Base-by-base conservation (phyloP, 169 alveolate species). In the Plasmodium falciparum region DNA sequence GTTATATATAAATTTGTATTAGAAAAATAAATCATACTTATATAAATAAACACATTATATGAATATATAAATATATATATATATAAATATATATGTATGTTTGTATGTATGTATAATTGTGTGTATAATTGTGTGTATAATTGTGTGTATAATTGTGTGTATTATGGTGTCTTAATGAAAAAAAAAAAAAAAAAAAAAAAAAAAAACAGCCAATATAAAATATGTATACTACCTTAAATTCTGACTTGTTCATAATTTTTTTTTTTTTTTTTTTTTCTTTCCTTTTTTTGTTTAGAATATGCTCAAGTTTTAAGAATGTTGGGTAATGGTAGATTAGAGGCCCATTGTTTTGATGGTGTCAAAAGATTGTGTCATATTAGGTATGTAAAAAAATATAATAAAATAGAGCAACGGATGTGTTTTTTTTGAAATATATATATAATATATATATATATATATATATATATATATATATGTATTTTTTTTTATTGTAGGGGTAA, bases 301-400 rank as follows among this genome's bases (percentile, higher is more conserved):
- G 99, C 97, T 26, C 98, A 98, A 88, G 99, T 98, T 43, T 93
- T 96, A 45, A 95, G 99, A 89, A 97, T 98, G 99, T 97, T 98
- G 90, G 99, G 99, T 17, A 98, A 98, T 91, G 99, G 99, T 26
- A 96, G 99, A 61, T 95, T 98, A 33, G 99, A 99, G 91, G 99
- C 99, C 54, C 95, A 96, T 88, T 99, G 99, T 86, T 97, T 97
- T 86, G 99, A 98, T 83, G 99, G 99, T 2, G 96, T 93, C 73
- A 97, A 98, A 76, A 96, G 99, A 66, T 96, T 98, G 52, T 98
- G 99, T 88, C 99, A 97, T 72, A 98, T 99, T 45, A 92, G 99
- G 97, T 94, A 58, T 2, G 65, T 50, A 2, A 26, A 50, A 26
- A 62, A 29, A 67, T n/a, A 13, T 12, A 76, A 52, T 12, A 49